These are phyloP conservation scores for Nymphaea colorata DNA, from an alignment of 164 flowering plant species.

Conservation along the genomic window DNA sequence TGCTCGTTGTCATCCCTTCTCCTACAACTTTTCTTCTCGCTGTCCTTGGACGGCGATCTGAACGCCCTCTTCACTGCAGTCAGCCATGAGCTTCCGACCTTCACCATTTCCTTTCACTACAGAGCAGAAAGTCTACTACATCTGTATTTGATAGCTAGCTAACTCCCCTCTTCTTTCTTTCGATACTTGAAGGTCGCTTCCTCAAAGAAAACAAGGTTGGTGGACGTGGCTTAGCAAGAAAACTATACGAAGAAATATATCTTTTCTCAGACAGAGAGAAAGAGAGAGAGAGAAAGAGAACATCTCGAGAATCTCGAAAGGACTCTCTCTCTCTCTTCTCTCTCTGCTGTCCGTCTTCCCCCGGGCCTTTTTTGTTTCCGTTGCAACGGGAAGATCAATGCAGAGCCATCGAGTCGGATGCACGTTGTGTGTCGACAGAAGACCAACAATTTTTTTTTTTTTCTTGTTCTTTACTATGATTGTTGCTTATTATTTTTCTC, in stretches of 20 bases:
- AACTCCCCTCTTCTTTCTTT: too few species aligned
- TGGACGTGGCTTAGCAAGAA: not conserved
- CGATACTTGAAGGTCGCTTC: too few species aligned
- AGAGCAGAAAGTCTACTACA: not conserved
- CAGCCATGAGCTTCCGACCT: slow-evolving; percentile 51
- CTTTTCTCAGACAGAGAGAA: not conserved
- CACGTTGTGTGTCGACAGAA: slow-evolving; percentile 12
- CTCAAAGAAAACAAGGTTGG: not conserved
- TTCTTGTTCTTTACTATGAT: not conserved
- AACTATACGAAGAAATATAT: too few species aligned
- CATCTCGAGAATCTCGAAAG: slow-evolving; percentile 11
- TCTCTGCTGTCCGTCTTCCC: not conserved
- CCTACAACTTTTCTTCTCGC: slow-evolving; percentile 23
- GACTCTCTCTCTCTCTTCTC: not conserved
- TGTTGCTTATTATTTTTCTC: not conserved
- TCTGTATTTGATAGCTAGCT: not conserved
- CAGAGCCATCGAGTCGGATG: slow-evolving; percentile 8
- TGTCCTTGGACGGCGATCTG: slow-evolving; percentile 63
- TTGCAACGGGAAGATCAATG: not conserved
- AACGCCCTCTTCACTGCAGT: slow-evolving; percentile 64
- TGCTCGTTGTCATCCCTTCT: slow-evolving; percentile 40
- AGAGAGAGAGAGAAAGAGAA: not conserved
- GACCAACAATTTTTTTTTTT: slow-evolving; percentile 1
- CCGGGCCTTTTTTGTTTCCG: not conserved
- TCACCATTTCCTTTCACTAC: slow-evolving; percentile 23